Percentiles rank a stretch among this genome's conserved stretches.
These are phyloP conservation scores for Penicillium coffeae DNA, from an alignment of 495 filamentous ascomycete species.

Conservation along the genomic window DNA sequence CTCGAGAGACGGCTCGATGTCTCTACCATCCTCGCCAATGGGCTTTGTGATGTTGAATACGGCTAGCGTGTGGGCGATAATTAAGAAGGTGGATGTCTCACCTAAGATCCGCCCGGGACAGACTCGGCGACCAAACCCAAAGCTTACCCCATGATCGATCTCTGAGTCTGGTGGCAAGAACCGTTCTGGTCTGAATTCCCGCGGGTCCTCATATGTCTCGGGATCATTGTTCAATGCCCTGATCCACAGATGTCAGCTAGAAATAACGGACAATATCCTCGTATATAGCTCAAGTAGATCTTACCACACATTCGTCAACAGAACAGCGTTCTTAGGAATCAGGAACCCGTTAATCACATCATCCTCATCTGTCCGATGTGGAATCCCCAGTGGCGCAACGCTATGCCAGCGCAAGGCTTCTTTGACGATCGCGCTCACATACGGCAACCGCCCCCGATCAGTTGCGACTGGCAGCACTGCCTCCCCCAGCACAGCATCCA, in stretches of 20 bases:
- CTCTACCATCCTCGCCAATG: background rate
- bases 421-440: conserved; percentile 40
- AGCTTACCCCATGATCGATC: conserved; percentile 36
- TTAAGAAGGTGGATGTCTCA: conserved; percentile 50
- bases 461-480: conserved; percentile 19
- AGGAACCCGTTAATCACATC: conserved; percentile 49
- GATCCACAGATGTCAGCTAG: too few relatives aligned
- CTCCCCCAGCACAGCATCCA: conserved; percentile 49
- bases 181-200: background rate
- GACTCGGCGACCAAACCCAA: conserved; percentile 56
- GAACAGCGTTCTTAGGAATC: conserved; percentile 47
- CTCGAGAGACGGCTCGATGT: too few relatives aligned
- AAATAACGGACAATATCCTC: too few relatives aligned
- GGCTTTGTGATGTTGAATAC: conserved; percentile 44
- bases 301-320: conserved; percentile 50
- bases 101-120: conserved; percentile 58
- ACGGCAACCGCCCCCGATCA: conserved; percentile 36
- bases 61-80: conserved; percentile 49
- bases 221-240: conserved; percentile 32
- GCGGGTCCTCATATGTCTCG: conserved; percentile 22
- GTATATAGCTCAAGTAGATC: too few relatives aligned
- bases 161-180: conserved; percentile 1
- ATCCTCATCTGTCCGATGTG: conserved; percentile 53
- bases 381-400: conserved; percentile 42
- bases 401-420: conserved; percentile 45